Percentiles rank a stretch among this genome's conserved stretches.
These are phyloP conservation scores for Fusarium sp. DNA, from an alignment of 2,329 filamentous ascomycete genomes.

Conservation along the genomic window DNA sequence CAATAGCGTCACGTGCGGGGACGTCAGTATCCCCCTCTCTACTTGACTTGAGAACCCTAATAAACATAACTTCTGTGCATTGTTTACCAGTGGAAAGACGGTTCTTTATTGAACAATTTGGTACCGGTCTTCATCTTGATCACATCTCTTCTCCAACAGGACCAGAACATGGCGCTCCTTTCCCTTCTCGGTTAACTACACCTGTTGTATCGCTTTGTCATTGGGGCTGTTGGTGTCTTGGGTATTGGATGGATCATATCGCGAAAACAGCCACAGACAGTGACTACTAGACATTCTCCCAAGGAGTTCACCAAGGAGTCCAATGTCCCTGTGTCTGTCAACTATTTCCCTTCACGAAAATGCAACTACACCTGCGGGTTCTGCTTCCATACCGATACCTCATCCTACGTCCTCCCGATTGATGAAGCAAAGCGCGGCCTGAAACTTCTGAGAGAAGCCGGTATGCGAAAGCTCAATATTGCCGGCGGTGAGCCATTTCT, in stretches of 20 bases:
- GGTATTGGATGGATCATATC: no score
- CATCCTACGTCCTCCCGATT: background rate
- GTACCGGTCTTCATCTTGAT: no score
- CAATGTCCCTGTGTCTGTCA: background rate
- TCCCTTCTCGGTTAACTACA: background rate
- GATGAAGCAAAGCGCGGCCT: background rate
- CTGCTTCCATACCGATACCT: background rate
- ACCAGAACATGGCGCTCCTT: background rate
- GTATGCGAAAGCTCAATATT: background rate
- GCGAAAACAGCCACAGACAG: no score
- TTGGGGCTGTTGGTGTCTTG: background rate
- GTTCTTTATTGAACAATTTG: no score
- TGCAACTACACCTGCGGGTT: background rate
- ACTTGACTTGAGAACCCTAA: background rate
- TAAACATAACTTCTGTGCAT: background rate
- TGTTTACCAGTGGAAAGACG: background rate
- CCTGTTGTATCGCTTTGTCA: no score
- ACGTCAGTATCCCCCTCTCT: rapidly evolving
- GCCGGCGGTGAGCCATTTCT: background rate
- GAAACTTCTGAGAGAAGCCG: background rate
- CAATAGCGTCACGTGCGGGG: background rate
- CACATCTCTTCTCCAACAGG: no score
- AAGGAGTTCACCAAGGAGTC: background rate
- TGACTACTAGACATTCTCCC: rapidly evolving
- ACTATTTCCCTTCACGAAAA: background rate